Evolutionary conservation across 805 yeast genomes (phyloP).

Genomic region (Metschnikowia cerradonensis): DNA sequence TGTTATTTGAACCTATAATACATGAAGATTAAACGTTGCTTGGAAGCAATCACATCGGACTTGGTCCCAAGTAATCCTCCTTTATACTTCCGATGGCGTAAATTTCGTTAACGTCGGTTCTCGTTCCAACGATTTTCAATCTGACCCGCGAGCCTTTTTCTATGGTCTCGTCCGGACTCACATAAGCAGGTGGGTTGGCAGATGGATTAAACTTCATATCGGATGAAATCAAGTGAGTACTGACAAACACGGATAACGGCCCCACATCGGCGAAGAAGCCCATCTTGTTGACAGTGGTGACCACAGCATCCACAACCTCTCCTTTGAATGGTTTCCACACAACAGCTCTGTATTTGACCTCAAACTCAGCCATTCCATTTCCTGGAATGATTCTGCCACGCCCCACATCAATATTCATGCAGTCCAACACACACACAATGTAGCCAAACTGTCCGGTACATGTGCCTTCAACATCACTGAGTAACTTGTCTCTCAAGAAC

Average conservation of each 20-base stretch:
- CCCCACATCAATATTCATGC: conserved; percentile 92
- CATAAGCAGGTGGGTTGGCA: conserved; percentile 97
- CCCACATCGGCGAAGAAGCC: conserved; percentile 99
- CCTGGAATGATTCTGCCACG: conserved; percentile 89
- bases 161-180: conserved; percentile 89
- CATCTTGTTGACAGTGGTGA: conserved; percentile 87
- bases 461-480: conserved; percentile 96
- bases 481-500: conserved; percentile 79
- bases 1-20: conserved; percentile 9
- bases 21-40: conserved; percentile 6
- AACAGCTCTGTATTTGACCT: conserved; percentile 91
- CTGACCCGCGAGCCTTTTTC: conserved; percentile 93
- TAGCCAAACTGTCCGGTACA: conserved; percentile 99
- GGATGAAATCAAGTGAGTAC: conserved; percentile 90
- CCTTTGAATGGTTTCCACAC: conserved; percentile 99
- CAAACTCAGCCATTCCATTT: conserved; percentile 92
- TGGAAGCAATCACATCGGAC: conserved; percentile 31
- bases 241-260: conserved; percentile 89
- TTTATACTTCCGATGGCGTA: conserved; percentile 97
- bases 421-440: conserved; percentile 91
- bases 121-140: conserved; percentile 92
- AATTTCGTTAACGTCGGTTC: conserved; percentile 95
- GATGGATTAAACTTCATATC: conserved; percentile 93
- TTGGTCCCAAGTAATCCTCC: conserved; percentile 94
- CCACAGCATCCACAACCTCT: conserved; percentile 96